Conservation (phyloP, 495 filamentous ascomycete species). For the Rostrohypoxylon terebratum region DNA sequence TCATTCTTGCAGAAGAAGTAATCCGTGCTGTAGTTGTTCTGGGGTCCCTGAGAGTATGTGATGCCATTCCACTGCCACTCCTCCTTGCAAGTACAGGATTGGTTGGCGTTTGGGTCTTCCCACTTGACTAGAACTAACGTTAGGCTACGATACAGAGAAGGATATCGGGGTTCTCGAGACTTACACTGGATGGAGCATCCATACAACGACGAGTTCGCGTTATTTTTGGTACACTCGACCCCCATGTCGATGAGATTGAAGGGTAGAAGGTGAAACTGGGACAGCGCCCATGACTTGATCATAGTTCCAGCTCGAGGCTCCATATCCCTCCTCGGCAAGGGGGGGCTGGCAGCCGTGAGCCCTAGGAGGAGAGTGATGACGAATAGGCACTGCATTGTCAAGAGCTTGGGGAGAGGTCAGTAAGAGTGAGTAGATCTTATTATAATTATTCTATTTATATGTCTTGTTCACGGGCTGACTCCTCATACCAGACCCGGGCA, state of each 20-base stretch:
- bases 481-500: too few relatives aligned
- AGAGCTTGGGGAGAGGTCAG: background rate
- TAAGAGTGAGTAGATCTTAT: background rate
- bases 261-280: slow-evolving; percentile 45
- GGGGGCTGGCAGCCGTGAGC: background rate
- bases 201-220: slow-evolving; percentile 16
- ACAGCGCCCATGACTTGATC: slow-evolving; percentile 4
- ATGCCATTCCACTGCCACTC: slow-evolving; percentile 51
- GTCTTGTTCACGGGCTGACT: background rate
- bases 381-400: slow-evolving; percentile 10
- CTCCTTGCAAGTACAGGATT: slow-evolving; percentile 42
- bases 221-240: slow-evolving; percentile 39
- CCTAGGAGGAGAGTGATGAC: slow-evolving; percentile 2
- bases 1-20: slow-evolving; percentile 44
- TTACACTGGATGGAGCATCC: slow-evolving; percentile 45
- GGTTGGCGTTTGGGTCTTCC: slow-evolving; percentile 53
- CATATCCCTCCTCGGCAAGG: background rate
- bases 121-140: slow-evolving; percentile 45
- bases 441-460: background rate
- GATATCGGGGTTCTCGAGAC: background rate
- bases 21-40: slow-evolving; percentile 37
- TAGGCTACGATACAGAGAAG: background rate
- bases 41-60: slow-evolving; percentile 23
- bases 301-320: background rate
- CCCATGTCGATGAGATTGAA: slow-evolving; percentile 43